A percentile compares a stretch with the other conserved stretches of the same genome.
phyloP scores from a whole-genome alignment of 768 basidiomycete genomes.

The Termitomyces eurrhizus region DNA sequence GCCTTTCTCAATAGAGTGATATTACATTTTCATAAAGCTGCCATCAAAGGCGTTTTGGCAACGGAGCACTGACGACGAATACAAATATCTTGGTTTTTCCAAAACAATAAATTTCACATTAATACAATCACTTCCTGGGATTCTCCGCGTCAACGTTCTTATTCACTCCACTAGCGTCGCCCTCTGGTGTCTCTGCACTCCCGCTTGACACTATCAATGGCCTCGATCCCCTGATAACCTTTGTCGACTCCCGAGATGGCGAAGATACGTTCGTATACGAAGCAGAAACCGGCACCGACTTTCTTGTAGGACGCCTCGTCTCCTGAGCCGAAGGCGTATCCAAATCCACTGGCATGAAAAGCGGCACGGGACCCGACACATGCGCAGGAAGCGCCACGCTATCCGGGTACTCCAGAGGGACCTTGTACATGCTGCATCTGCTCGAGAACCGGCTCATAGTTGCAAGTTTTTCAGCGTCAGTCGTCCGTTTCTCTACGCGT shows the following conservation, averaged over 20 bases:
- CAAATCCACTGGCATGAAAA: slow-evolving; percentile 18
- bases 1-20: too few species aligned
- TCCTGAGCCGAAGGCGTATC: slow-evolving; percentile 5
- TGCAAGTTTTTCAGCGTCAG: slow-evolving; percentile 17
- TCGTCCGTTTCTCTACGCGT: slow-evolving; percentile 16
- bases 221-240: slow-evolving; percentile 7
- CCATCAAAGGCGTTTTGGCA: neutral
- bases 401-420: slow-evolving; percentile 17
- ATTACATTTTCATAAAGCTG: too few species aligned
- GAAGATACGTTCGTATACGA: slow-evolving; percentile 6
- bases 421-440: slow-evolving; percentile 14
- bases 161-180: neutral
- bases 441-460: slow-evolving; percentile 15
- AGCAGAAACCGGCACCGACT: slow-evolving; percentile 9
- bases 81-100: neutral
- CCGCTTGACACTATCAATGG: neutral
- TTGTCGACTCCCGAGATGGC: neutral
- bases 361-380: slow-evolving; percentile 15
- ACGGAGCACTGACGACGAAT: neutral
- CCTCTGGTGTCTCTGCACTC: neutral
- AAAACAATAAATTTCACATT: neutral
- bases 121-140: neutral
- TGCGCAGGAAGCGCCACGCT: slow-evolving; percentile 14
- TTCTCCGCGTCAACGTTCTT: neutral
- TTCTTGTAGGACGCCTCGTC: slow-evolving; percentile 9